Evolutionary conservation across 2,329 filamentous ascomycete species (phyloP).

Genomic region (Gliomastix tumulicola): DNA sequence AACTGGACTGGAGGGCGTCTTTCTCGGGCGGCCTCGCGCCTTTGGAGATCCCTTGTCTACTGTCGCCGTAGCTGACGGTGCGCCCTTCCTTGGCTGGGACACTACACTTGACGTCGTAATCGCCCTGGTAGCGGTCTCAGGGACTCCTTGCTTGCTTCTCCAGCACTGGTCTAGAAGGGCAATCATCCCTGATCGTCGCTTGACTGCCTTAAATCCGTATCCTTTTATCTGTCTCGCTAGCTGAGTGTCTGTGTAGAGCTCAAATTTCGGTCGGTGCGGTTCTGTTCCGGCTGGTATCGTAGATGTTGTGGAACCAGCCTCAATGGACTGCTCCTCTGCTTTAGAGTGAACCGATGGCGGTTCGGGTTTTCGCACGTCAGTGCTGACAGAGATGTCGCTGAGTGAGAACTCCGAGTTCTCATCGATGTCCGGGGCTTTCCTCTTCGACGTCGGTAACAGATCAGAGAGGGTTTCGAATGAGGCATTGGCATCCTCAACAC

Average conservation of each 20-base stretch:
- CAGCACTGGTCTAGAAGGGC: constrained; percentile 64
- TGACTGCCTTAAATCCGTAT: constrained; percentile 69
- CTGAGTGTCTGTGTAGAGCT: constrained; percentile 54
- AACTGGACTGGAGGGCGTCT: constrained; percentile 12
- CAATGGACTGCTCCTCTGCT: no score
- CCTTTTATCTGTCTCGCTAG: constrained; percentile 53
- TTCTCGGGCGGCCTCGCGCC: constrained; percentile 33
- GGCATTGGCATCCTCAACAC: constrained; percentile 6
- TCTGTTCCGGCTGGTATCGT: not conserved
- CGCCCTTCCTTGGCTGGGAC: constrained; percentile 9
- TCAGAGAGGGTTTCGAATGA: constrained; percentile 15
- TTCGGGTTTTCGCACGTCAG: no score
- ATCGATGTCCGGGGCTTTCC: not conserved
- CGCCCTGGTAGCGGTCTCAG: constrained; percentile 10
- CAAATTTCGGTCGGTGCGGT: constrained; percentile 44
- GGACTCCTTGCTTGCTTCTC: constrained; percentile 44
- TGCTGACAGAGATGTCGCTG: constrained; percentile 11
- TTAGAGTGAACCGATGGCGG: no score
- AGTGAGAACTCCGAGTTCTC: constrained; percentile 10
- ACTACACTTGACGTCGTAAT: constrained; percentile 16
- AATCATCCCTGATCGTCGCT: constrained; percentile 62
- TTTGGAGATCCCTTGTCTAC: no score
- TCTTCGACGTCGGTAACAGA: constrained; percentile 8
- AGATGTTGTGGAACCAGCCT: no score
- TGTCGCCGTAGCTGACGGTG: no score